phyloP scores from a whole-genome alignment of 805 yeast genomes.

The Saturnispora saitoi region DNA sequence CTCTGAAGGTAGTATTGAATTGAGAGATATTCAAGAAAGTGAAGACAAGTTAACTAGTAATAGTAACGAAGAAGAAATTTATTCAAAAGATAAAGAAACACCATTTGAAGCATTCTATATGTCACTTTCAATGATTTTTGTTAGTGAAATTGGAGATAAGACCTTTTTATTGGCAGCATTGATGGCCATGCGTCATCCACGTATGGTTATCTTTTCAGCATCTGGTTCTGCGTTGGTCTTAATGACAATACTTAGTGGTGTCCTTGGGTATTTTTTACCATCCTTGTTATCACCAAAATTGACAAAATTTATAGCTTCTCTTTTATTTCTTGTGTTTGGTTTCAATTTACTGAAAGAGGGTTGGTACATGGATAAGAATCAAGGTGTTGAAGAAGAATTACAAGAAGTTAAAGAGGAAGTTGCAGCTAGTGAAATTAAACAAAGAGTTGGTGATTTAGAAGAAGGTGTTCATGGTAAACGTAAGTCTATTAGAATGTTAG shows the following conservation, averaged over 20 bases:
- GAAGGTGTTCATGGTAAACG: conserved; percentile 26
- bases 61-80: not conserved
- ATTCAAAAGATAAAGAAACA: conserved; percentile 2
- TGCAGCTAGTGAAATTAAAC: conserved; percentile 49
- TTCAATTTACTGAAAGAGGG: conserved; percentile 72
- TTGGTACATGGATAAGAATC: conserved; percentile 63
- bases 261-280: conserved; percentile 89
- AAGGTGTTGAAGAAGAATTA: conserved; percentile 90
- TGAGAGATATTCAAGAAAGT: not conserved
- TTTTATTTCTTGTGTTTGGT: conserved; percentile 78
- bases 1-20: not conserved
- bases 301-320: conserved; percentile 76
- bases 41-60: not conserved
- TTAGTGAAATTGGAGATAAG: conserved; percentile 96
- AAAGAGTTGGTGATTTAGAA: conserved; percentile 49
- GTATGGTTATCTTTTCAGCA: conserved; percentile 77
- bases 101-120: conserved; percentile 46
- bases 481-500: conserved; percentile 13
- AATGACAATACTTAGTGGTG: conserved; percentile 87
- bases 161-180: conserved; percentile 94
- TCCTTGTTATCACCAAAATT: conserved; percentile 67
- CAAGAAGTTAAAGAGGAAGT: conserved; percentile 96
- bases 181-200: conserved; percentile 93
- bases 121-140: conserved; percentile 83
- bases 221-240: conserved; percentile 77